A percentile compares a stretch with the other conserved stretches of the same genome.
Evolutionary conservation across 2,329 filamentous ascomycete genomes (phyloP).

Genomic region (Pezicula radicicola): DNA sequence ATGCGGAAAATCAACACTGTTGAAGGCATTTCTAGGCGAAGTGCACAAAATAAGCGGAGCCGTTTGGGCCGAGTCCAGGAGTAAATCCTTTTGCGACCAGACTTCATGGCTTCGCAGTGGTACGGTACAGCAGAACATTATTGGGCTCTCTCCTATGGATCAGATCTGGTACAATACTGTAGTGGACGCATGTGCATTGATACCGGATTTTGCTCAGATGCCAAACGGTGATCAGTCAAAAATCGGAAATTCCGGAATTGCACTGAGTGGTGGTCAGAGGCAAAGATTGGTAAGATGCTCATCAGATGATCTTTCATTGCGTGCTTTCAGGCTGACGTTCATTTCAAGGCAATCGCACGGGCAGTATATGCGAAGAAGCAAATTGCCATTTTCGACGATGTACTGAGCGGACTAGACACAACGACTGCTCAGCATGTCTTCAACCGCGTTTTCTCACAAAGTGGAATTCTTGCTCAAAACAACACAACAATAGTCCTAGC

Average conservation of each 20-base stretch:
- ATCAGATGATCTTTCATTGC: slow-evolving; percentile 5
- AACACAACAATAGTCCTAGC: slow-evolving; percentile 34
- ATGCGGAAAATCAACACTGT: slow-evolving; percentile 23
- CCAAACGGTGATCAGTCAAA: slow-evolving; percentile 20
- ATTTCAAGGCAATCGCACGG: slow-evolving; percentile 51
- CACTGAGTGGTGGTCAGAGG: slow-evolving; percentile 25
- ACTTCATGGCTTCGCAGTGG: slow-evolving; percentile 40
- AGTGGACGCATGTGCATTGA: slow-evolving; percentile 61
- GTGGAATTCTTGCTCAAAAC: slow-evolving; percentile 16
- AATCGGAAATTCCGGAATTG: slow-evolving; percentile 26
- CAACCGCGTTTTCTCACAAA: slow-evolving; percentile 13
- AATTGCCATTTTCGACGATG: slow-evolving; percentile 24
- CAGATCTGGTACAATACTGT: slow-evolving; percentile 60
- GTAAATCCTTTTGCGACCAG: slow-evolving; percentile 39
- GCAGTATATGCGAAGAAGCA: slow-evolving; percentile 32
- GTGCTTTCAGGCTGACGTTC: neutral
- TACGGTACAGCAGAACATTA: slow-evolving; percentile 36
- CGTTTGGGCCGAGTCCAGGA: slow-evolving; percentile 8
- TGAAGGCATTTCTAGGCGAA: slow-evolving; percentile 21
- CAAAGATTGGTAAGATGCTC: slow-evolving; percentile 16
- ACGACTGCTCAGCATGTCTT: slow-evolving; percentile 20
- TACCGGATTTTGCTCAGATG: slow-evolving; percentile 45
- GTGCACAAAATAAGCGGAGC: slow-evolving; percentile 13
- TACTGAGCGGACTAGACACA: slow-evolving; percentile 25
- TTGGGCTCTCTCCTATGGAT: slow-evolving; percentile 38